Percentiles rank a stretch among this genome's conserved stretches.
These are phyloP conservation scores for Spathaspora arborariae DNA, from an alignment of 805 yeast species.

Conservation along the genomic window DNA sequence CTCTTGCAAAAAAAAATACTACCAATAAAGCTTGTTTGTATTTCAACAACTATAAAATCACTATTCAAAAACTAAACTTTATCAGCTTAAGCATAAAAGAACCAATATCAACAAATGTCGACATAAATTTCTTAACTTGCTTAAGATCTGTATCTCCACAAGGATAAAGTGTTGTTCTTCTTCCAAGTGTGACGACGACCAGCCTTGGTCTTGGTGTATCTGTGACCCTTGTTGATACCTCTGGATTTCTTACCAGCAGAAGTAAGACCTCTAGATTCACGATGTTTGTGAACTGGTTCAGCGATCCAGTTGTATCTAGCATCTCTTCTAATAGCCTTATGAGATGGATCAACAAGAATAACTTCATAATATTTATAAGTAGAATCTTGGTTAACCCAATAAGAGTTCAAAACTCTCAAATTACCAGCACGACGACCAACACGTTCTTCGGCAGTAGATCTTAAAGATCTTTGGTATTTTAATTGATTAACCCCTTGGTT, in stretches of 20 bases:
- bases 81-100: background rate
- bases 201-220: constrained; percentile 94
- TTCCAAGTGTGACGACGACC: constrained; percentile 99
- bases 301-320: constrained; percentile 99
- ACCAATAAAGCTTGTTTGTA: background rate
- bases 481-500: constrained; percentile 99
- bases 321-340: constrained; percentile 98
- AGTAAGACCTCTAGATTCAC: constrained; percentile 99
- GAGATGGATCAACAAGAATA: constrained; percentile 94
- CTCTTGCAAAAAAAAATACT: background rate
- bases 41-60: background rate
- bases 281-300: constrained; percentile 99
- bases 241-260: constrained; percentile 98
- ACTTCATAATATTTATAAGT: constrained; percentile 99
- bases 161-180: constrained; percentile 95
- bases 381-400: constrained; percentile 99
- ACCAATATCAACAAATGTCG: background rate
- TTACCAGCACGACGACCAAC: constrained; percentile 98
- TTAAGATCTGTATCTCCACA: constrained; percentile 99
- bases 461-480: constrained; percentile 97
- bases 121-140: constrained; percentile 9
- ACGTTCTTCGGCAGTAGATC: constrained; percentile 99
- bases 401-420: constrained; percentile 98
- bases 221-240: constrained; percentile 99
- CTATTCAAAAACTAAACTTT: background rate